Base-by-base conservation (phyloP, 2,329 filamentous ascomycete genomes). In the Xylaria sp. region DNA sequence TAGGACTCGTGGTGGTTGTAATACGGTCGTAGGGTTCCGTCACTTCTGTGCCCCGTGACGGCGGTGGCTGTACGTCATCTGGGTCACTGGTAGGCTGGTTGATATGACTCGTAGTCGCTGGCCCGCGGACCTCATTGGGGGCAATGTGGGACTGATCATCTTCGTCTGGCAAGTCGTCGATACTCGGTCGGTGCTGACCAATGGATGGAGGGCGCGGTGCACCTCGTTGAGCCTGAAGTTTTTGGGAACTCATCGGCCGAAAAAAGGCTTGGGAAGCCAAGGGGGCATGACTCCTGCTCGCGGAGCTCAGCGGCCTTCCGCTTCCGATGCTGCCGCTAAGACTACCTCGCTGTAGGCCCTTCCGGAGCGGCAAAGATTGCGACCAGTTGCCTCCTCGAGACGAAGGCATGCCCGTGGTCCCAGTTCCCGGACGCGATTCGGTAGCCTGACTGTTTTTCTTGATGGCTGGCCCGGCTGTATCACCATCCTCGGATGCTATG, bases 241-340 rank as follows among this genome's bases (percentile, higher is more conserved):
- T 92, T 80, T 97, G 94, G 28, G 95, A 97, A 82, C 94, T 98
- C 94, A 99, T 97, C 48, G 96, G 96, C 25, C 91, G 92, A 78
- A 97, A 97, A 83, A 99, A 98, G 63, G 93, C 95, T 77, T 95
- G 92, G 18, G 94, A 94, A 2, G 94, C 91, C 63, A 99, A 84
- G 1, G 96, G 94, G 23, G 97, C 94, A 84, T 99, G 96, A 51
- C 93, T 96, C 77, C 91, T 89, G 78, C 91, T 94, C 55, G 91
- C 86, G 51, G 92, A 86, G 73, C 91, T 95, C 18, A 85, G 86
- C 63, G 85, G 91, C 73, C 86, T 86, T 73, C 81, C 89, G 78
- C 73, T 74, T 10, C 66, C 70, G 28, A 76, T 50, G 60, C 84
- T 82, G 44, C 84, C 82, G 37, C 80, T 81, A 34, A 83, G 71